phyloP scores from a whole-genome alignment of 345 rosid genomes.

The Linum lewisii region DNA sequence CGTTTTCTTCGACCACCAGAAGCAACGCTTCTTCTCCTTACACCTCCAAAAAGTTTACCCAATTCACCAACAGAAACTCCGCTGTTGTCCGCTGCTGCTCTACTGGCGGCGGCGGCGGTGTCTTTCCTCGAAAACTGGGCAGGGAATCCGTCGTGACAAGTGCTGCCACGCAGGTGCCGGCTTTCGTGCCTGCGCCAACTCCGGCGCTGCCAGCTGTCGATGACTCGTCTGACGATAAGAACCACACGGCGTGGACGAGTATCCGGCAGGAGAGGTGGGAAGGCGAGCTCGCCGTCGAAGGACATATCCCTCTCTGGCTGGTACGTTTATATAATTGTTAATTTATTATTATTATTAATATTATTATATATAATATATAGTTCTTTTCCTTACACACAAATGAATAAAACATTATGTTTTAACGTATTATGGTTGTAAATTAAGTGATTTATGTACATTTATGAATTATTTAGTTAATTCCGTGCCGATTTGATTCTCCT shows the following conservation, averaged over 20 bases:
- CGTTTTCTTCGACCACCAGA: conserved; percentile 14
- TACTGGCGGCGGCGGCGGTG: not conserved
- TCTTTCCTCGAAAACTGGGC: conserved; percentile 11
- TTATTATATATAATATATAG: not conserved
- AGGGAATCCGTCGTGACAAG: conserved; percentile 18
- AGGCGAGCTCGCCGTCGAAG: conserved; percentile 68
- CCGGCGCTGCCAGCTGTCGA: conserved; percentile 17
- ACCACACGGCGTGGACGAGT: conserved; percentile 85
- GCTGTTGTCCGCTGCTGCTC: too few species aligned
- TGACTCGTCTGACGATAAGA: not conserved
- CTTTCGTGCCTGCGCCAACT: conserved; percentile 17
- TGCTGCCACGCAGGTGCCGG: conserved; percentile 25
- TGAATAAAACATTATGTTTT: not conserved
- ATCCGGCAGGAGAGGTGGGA: conserved; percentile 70
- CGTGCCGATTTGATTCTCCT: too few species aligned
- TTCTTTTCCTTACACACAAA: not conserved
- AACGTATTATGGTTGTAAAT: not conserved
- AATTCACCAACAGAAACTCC: too few species aligned
- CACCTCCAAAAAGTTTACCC: not conserved
- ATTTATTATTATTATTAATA: not conserved
- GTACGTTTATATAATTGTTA: conserved; percentile 25
- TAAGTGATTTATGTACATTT: too few species aligned
- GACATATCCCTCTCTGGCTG: conserved; percentile 87
- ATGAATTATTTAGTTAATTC: too few species aligned
- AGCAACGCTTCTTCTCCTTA: conserved; percentile 12